Base-by-base conservation (phyloP, 148 eudicot species). In the Amaranthus hypochondriacus region DNA sequence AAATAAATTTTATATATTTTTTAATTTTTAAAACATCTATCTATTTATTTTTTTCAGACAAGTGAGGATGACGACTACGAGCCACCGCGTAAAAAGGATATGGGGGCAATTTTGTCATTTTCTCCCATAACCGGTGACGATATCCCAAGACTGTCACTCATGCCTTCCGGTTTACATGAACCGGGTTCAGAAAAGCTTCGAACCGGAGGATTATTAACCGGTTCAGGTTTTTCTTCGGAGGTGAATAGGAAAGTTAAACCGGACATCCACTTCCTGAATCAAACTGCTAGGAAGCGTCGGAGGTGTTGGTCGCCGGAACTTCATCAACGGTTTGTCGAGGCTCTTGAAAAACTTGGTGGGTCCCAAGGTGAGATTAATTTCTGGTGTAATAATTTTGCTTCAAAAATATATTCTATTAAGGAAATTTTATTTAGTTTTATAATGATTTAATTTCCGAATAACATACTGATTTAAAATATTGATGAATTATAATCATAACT, bases 251-350 rank as follows among this genome's bases (percentile, higher is more conserved):
- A 70, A 46, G 71, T 9, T 12, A 63, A 55, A 21, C 15, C 42
- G 4, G 56, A 62, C 10, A 18, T 47, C 61, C 78, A 56, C 18
- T 62, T 51, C 39, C 66, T 47, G 14, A 72, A 56, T 74, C 82
- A 68, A 48, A 49, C 78, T 39, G 62, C 63, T 6, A 83, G 76
- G 78, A 85, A 87, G 55, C 81, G 76, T 53, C 56, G 88, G 67
- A 84, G 85, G 64, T 75, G 82, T 55, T 84, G 87, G 87, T 84
- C 87, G 21, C 84, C 81, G 72, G 84, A 84, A 73, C 81, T 84
- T 48, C 87, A 84, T 9, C 73, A 84, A 5, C 81, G 79, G 42
- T 84, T 84, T 11, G 54, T 81, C 9, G 83, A 79, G 6, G 83
- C 84, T 3, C 84, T 84, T 62, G 81, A 84, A 5, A 74, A 71